Base-by-base conservation (phyloP, 2,329 filamentous ascomycete genomes). In the Colletotrichum plurivorum region DNA sequence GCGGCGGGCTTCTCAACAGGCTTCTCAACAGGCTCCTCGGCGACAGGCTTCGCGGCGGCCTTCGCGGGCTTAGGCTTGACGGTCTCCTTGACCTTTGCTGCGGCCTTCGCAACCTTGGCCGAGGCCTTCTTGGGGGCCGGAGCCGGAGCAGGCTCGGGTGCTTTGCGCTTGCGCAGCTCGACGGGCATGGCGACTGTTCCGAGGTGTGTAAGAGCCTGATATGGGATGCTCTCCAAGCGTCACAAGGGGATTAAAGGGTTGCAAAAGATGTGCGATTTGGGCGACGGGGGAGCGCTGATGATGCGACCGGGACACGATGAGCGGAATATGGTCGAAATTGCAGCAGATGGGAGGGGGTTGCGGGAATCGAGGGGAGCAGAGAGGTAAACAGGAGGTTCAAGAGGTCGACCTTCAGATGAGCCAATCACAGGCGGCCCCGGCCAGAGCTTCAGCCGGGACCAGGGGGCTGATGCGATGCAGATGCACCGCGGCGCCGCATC, bases 101-200 rank as follows among this genome's bases (percentile, higher is more conserved):
- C 76, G 25, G 74, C 77, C 76, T 84, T 83, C 66, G 76, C 75
- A 62, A 78, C 76, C 64, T 80, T 80, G 46, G 78, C 75, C 69
- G 81, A 78, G 76, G 84, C 83, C 80, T 87, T 88, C 72, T 80
- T 81, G 52, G 75, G 72, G 43, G 79, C 79, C 70, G 84, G 81
- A 60, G 82, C 77, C 27, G 84, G 79, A 27, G 82, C 79, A 67
- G 83, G 79, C 75, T 81, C 82, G 61, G 84, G 84, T 73, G 87
- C 86, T 80, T 89, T 89, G 82, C 88, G 87, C 82, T 90, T 90
- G 80, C 88, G 85, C 51, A 90, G 82, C 75, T 86, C 86, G 73
- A 86, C 83, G 71, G 87, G 85, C 88, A 90, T 90, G 63, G 70
- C 78, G 73, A 66, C 25, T 66, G 54, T 16, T 13, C n/a, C 46